Evolutionary conservation across 441 rosid species (phyloP).

Genomic region (Jatropha podagrica): DNA sequence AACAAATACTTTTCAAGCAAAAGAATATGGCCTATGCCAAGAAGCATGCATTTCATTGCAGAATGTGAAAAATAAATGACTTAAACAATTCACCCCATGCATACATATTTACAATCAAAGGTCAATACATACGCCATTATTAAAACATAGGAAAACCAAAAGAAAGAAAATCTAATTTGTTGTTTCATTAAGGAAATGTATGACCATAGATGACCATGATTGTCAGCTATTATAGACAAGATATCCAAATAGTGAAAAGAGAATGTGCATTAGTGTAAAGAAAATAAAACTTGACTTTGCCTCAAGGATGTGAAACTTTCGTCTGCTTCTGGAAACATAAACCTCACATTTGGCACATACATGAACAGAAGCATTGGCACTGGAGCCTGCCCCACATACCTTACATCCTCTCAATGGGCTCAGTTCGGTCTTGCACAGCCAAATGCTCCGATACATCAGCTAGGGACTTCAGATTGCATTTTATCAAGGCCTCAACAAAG

Average conservation of each 20-base stretch:
- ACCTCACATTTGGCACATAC: conserved; percentile 13
- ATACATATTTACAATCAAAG: conserved; percentile 30
- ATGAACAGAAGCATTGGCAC: conserved; percentile 9
- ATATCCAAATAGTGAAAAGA: conserved; percentile 27
- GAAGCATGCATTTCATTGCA: not conserved
- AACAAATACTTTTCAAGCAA: not conserved
- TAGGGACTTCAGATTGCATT: conserved; percentile 71
- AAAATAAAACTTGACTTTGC: conserved; percentile 21
- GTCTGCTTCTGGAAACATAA: conserved; percentile 11
- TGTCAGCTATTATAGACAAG: conserved; percentile 30
- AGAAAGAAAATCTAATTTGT: conserved; percentile 24
- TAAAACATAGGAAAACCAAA: conserved; percentile 21
- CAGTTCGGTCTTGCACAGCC: conserved; percentile 48
- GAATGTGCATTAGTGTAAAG: conserved; percentile 19
- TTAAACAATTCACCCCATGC: conserved; percentile 10
- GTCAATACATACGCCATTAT: conserved; percentile 22
- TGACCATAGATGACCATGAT: conserved; percentile 22
- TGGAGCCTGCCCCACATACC: conserved; percentile 6
- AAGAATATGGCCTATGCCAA: not conserved
- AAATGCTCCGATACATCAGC: conserved; percentile 72
- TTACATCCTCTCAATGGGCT: conserved; percentile 30
- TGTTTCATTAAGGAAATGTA: conserved; percentile 20
- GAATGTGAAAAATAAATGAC: conserved; percentile 1
- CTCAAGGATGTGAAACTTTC: conserved; percentile 16
- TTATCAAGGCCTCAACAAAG: conserved; percentile 74